Conservation (phyloP, 768 basidiomycete species). For the Leccinum obscurum region DNA sequence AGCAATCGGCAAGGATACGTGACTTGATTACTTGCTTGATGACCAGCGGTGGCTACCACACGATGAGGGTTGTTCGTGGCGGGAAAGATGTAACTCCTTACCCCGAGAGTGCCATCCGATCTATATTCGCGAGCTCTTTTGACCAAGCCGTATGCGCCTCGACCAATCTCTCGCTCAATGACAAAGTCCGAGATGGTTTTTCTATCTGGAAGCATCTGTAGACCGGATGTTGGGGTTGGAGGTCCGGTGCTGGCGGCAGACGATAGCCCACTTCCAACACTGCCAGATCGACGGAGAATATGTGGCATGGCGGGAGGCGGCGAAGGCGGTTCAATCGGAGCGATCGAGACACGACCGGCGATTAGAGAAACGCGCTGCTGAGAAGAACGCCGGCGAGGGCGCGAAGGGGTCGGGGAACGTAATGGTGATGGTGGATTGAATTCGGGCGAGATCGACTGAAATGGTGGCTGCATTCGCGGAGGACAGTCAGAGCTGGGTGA, state of each 20-base stretch:
- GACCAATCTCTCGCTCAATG: conserved; percentile 85
- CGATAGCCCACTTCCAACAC: conserved; percentile 63
- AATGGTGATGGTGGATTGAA: conserved; percentile 34
- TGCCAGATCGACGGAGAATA: conserved; percentile 63
- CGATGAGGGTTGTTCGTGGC: conserved; percentile 7
- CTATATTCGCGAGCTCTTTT: conserved; percentile 83
- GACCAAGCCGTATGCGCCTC: conserved; percentile 94
- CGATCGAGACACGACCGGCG: conserved; percentile 77
- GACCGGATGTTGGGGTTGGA: conserved; percentile 52
- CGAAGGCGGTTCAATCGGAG: conserved; percentile 72
- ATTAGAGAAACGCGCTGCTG: conserved; percentile 84
- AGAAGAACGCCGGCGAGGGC: conserved; percentile 74
- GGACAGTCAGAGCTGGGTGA: conserved; percentile 34
- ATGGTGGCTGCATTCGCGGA: conserved; percentile 27
- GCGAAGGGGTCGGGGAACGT: conserved; percentile 57
- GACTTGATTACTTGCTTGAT: conserved; percentile 99
- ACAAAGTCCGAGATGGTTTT: conserved; percentile 84
- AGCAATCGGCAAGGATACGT: conserved; percentile 97
- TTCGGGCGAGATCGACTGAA: conserved; percentile 21
- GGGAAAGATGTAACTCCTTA: conserved; percentile 43
- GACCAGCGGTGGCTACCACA: conserved; percentile 74
- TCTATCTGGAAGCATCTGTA: conserved; percentile 43
- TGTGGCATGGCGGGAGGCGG: conserved; percentile 60
- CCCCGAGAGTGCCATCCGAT: conserved; percentile 77
- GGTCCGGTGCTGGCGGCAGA: conserved; percentile 59